These are phyloP conservation scores for Penicilliopsis zonata DNA, from an alignment of 495 filamentous ascomycete species.

Conservation along the genomic window DNA sequence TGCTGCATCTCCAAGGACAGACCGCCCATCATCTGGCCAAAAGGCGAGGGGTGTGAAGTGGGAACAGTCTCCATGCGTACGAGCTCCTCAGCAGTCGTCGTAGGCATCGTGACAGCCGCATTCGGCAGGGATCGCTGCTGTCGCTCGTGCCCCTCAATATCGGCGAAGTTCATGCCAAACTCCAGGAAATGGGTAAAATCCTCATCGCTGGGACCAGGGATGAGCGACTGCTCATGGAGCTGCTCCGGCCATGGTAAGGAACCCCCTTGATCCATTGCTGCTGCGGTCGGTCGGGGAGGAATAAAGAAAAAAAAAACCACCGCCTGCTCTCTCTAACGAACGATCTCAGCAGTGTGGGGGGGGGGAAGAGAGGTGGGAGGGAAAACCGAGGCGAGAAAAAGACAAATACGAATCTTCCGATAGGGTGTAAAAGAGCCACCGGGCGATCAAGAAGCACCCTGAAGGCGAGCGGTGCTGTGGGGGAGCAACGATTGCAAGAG, in stretches of 20 bases:
- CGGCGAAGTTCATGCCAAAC: conserved; percentile 38
- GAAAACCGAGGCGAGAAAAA: too few species aligned
- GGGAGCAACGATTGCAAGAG: too few species aligned
- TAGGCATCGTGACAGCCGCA: conserved; percentile 4
- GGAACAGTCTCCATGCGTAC: conserved; percentile 15
- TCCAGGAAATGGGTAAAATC: conserved; percentile 44
- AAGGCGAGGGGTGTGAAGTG: conserved; percentile 15
- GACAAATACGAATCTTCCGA: too few species aligned
- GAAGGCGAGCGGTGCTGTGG: too few species aligned
- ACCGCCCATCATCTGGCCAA: conserved; percentile 22
- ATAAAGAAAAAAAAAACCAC: too few species aligned
- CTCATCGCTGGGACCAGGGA: conserved; percentile 25
- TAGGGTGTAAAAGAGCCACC: too few species aligned
- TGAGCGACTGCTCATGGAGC: conserved; percentile 19
- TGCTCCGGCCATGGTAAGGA: conserved; percentile 31
- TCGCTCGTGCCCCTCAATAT: conserved; percentile 30
- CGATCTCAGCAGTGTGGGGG: too few species aligned
- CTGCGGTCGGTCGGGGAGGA: too few species aligned
- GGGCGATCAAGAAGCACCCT: too few species aligned
- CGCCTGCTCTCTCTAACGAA: too few species aligned
- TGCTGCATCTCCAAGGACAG: conserved; percentile 24
- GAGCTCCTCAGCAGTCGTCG: conserved; percentile 16
- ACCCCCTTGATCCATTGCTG: conserved; percentile 28
- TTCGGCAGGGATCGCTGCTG: conserved; percentile 19
- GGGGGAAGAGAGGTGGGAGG: too few species aligned